Percentiles rank a stretch among this genome's conserved stretches.
phyloP scores from a whole-genome alignment of 305 asterid species.

The Fraxinus nigra region DNA sequence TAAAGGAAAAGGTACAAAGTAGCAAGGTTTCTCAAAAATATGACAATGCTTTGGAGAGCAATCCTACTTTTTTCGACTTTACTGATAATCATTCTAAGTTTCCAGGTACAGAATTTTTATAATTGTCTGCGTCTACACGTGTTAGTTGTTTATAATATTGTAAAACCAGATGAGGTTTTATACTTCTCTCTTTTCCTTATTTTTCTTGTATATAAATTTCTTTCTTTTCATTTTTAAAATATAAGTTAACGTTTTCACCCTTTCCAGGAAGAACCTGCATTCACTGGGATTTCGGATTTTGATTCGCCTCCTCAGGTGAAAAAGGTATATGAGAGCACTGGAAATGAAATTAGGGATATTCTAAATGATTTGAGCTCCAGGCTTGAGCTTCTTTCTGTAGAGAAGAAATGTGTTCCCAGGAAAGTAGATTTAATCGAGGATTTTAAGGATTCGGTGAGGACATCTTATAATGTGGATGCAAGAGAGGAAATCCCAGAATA shows the following conservation, averaged over 20 bases:
- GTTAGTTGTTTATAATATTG: not conserved
- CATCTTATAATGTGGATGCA: conserved; percentile 28
- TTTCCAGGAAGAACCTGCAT: conserved; percentile 35
- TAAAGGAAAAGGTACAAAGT: conserved; percentile 15
- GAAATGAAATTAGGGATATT: conserved; percentile 72
- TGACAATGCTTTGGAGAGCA: conserved; percentile 24
- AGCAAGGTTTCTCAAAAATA: conserved; percentile 31
- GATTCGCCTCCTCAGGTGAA: conserved; percentile 50
- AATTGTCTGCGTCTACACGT: not conserved
- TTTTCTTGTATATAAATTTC: not conserved
- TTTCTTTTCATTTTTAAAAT: not conserved
- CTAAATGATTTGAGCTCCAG: conserved; percentile 71
- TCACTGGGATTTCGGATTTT: conserved; percentile 46
- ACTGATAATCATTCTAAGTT: conserved; percentile 15
- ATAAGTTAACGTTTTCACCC: not conserved
- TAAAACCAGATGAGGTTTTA: not conserved
- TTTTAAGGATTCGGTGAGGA: conserved; percentile 26
- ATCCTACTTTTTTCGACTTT: conserved; percentile 24
- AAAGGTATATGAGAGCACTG: conserved; percentile 39
- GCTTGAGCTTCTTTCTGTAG: conserved; percentile 71
- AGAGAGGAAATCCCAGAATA: conserved; percentile 37
- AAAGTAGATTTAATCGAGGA: conserved; percentile 31
- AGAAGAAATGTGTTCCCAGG: conserved; percentile 58
- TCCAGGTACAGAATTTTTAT: conserved; percentile 22
- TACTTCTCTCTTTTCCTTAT: conserved; percentile 14